These are phyloP conservation scores for Penicillium sp. DNA, from an alignment of 2,329 filamentous ascomycete species.

Conservation along the genomic window DNA sequence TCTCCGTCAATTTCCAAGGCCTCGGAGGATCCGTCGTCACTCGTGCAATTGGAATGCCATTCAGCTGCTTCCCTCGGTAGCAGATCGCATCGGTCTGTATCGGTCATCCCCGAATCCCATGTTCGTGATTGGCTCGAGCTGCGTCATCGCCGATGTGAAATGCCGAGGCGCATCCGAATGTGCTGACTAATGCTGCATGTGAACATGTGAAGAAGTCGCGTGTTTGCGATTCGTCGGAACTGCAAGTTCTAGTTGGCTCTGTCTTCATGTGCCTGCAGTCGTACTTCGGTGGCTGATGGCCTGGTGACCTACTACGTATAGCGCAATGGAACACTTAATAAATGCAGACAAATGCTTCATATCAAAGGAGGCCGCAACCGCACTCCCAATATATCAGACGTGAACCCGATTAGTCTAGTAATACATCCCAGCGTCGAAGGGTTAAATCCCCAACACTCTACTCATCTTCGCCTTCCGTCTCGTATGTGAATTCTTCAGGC, in stretches of 20 bases:
- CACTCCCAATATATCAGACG: slow-evolving; percentile 25
- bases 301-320: not conserved
- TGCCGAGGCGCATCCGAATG: slow-evolving; percentile 17
- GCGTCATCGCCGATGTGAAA: slow-evolving; percentile 16
- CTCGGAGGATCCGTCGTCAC: slow-evolving; percentile 17
- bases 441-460: slow-evolving; percentile 16
- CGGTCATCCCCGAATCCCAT: slow-evolving; percentile 17
- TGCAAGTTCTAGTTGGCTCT: not conserved
- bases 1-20: slow-evolving; percentile 6
- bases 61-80: slow-evolving; percentile 18
- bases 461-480: slow-evolving; percentile 43
- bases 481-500: slow-evolving; percentile 48
- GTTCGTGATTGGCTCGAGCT: slow-evolving; percentile 16
- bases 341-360: slow-evolving; percentile 21
- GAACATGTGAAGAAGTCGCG: slow-evolving; percentile 11
- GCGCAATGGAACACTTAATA: not conserved
- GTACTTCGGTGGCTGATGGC: not conserved
- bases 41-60: slow-evolving; percentile 8
- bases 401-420: slow-evolving; percentile 37
- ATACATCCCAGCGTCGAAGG: slow-evolving; percentile 32
- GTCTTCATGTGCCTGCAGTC: not conserved
- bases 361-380: slow-evolving; percentile 18
- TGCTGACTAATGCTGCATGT: slow-evolving; percentile 18
- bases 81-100: slow-evolving; percentile 16
- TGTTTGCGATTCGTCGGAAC: slow-evolving; percentile 10